Evolutionary conservation across 768 basidiomycete genomes (phyloP), one percentile per base, ranked within the genome.

Genomic region (Tephrocybe rancida): DNA sequence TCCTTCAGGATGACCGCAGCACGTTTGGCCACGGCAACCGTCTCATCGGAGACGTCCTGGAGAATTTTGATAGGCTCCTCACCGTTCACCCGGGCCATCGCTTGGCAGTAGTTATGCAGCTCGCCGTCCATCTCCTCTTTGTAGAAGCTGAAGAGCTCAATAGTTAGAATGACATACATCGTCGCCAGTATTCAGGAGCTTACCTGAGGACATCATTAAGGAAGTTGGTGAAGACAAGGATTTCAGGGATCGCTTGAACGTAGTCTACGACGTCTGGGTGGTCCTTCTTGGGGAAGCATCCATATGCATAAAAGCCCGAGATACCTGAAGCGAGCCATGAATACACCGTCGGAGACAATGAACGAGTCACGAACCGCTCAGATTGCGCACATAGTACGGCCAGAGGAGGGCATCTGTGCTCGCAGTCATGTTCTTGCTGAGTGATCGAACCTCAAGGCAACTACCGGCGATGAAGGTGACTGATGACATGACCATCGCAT

Each of bases 71-170:
- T 43, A n/a, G 52, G 39, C 5, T 37, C 22, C 19, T 54, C 37
- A 7, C 46, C 52, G 1, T 24, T 54, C 29, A 54, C 52, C 14
- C 45, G 46, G 2, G 29, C 45, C 52, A 54, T 54, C 3, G 37
- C 37, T 14, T 54, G 52, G 22, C 52, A 54, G 38, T 54, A 54
- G 52, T 54, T 54, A 38, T 54, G 52, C n/a, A 46, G 24, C 8
- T 54, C 52, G 24, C 52, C 52, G 39, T 54, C 52, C 52, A 54
- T 54, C 34, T 54, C 52, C 38, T 54, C 52, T 41, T 54, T 54
- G 41, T 54, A 54, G 25, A 48, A 54, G n/a, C 52, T 54, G 29
- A 5, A 18, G 22, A 27, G 6, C 16, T 14, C 1, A 50, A 43
- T 5, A 5, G 7, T 41, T 32, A 24, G 25, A 25, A 3, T 4